Evolutionary conservation across 306 rosid species (phyloP).

Genomic region (Leucaena leucocephala): DNA sequence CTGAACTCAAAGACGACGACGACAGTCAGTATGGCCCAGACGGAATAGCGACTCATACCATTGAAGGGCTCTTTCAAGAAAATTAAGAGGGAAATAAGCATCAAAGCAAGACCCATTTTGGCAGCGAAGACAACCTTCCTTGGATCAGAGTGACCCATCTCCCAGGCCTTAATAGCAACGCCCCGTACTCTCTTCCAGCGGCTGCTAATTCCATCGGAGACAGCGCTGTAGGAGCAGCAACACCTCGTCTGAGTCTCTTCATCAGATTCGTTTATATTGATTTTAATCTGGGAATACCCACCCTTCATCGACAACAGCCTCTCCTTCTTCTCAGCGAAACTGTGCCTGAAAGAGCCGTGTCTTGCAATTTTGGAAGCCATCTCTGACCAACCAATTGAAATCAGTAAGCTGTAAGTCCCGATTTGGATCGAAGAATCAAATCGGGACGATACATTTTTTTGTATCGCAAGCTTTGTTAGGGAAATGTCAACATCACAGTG

Average conservation of each 20-base stretch:
- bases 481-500: neutral
- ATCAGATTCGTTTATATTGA: conserved; percentile 42
- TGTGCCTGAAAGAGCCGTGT: conserved; percentile 73
- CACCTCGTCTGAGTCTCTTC: conserved; percentile 27
- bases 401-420: neutral
- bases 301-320: conserved; percentile 58
- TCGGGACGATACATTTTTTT: neutral
- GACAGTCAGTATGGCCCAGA: conserved; percentile 97
- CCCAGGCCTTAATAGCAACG: conserved; percentile 56
- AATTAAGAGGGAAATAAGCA: conserved; percentile 71
- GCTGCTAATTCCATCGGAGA: conserved; percentile 45
- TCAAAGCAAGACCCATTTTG: conserved; percentile 83
- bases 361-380: conserved; percentile 51
- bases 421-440: neutral
- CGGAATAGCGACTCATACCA: conserved; percentile 61
- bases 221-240: conserved; percentile 49
- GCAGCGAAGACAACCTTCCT: conserved; percentile 85
- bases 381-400: neutral
- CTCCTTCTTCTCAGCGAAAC: conserved; percentile 70
- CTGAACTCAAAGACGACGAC: conserved; percentile 96
- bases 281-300: conserved; percentile 59
- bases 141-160: conserved; percentile 82
- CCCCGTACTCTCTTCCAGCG: conserved; percentile 38
- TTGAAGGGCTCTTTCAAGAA: conserved; percentile 69
- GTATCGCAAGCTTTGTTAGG: neutral